A percentile compares a stretch with the other conserved stretches of the same genome.
These are phyloP conservation scores for Lentinula aciculospora DNA, from an alignment of 768 basidiomycete species.

Conservation along the genomic window DNA sequence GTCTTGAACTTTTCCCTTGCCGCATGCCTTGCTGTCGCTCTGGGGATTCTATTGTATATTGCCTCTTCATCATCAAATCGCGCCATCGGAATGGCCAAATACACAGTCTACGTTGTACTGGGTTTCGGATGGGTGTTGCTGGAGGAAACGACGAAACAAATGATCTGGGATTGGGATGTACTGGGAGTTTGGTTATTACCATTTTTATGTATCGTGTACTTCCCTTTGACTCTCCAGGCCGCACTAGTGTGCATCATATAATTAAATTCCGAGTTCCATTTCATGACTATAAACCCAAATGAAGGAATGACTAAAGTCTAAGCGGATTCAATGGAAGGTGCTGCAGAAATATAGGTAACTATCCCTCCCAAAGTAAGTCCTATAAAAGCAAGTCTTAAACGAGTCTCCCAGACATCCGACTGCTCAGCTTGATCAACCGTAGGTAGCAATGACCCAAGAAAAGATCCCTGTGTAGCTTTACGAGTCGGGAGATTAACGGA, in stretches of 20 bases:
- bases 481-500: not conserved
- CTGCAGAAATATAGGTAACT: not conserved
- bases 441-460: slow-evolving; percentile 8
- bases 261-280: too few species aligned
- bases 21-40: slow-evolving; percentile 45
- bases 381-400: not conserved
- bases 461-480: not conserved
- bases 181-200: slow-evolving; percentile 81
- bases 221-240: slow-evolving; percentile 69
- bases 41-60: slow-evolving; percentile 44
- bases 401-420: slow-evolving; percentile 3
- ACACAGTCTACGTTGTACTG: slow-evolving; percentile 36
- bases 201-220: slow-evolving; percentile 74
- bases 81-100: slow-evolving; percentile 22
- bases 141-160: slow-evolving; percentile 38
- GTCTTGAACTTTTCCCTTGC: slow-evolving; percentile 94
- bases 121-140: slow-evolving; percentile 56
- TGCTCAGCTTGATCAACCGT: not conserved
- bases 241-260: slow-evolving; percentile 46
- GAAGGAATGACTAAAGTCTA: too few species aligned
- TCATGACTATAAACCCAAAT: too few species aligned
- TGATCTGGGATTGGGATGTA: slow-evolving; percentile 75
- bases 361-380: slow-evolving; percentile 4
- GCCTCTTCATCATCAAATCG: slow-evolving; percentile 25
- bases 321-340: not conserved